A percentile compares a stretch with the other conserved stretches of the same genome.
Evolutionary conservation across 768 basidiomycete species (phyloP).

Genomic region (Rhodotorula graminis): DNA sequence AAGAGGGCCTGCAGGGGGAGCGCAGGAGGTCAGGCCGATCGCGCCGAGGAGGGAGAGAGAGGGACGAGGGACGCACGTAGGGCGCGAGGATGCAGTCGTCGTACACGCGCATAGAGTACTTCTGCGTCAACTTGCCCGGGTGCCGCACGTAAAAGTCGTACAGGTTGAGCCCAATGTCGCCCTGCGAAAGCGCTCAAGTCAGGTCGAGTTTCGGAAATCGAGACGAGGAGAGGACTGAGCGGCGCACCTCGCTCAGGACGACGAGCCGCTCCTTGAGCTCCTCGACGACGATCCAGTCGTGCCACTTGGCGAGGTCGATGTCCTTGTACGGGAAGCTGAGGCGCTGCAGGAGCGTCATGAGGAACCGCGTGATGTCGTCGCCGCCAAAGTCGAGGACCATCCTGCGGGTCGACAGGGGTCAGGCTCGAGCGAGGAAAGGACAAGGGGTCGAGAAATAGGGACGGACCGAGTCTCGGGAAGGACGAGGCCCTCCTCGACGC

Average conservation of each 20-base stretch:
- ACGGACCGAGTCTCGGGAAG: slow-evolving; percentile 76
- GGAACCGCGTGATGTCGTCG: slow-evolving; percentile 87
- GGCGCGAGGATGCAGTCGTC: slow-evolving; percentile 93
- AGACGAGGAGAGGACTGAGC: background rate
- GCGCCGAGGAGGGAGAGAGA: background rate
- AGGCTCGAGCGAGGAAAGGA: background rate
- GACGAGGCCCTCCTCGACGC: slow-evolving; percentile 89
- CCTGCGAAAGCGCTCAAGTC: slow-evolving; percentile 51
- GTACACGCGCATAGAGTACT: slow-evolving; percentile 83
- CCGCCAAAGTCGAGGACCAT: slow-evolving; percentile 83
- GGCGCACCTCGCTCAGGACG: slow-evolving; percentile 75
- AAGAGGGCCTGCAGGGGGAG: slow-evolving; percentile 67
- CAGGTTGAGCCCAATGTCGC: slow-evolving; percentile 79
- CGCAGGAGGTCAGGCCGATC: background rate
- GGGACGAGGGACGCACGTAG: slow-evolving; percentile 58
- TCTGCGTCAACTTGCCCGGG: slow-evolving; percentile 70
- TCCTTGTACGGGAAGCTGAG: slow-evolving; percentile 86
- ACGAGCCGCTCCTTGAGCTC: slow-evolving; percentile 79
- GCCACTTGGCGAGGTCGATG: slow-evolving; percentile 65
- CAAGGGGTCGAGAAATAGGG: no score
- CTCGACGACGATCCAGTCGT: slow-evolving; percentile 89
- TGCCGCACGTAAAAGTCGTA: slow-evolving; percentile 83
- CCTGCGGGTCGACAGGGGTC: slow-evolving; percentile 48
- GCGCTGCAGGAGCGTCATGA: slow-evolving; percentile 54
- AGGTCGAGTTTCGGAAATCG: no score